A percentile compares a stretch with the other conserved stretches of the same genome.
Evolutionary conservation across 352 stramenopile species (phyloP).

Genomic region (Phytophthora sansomeana): DNA sequence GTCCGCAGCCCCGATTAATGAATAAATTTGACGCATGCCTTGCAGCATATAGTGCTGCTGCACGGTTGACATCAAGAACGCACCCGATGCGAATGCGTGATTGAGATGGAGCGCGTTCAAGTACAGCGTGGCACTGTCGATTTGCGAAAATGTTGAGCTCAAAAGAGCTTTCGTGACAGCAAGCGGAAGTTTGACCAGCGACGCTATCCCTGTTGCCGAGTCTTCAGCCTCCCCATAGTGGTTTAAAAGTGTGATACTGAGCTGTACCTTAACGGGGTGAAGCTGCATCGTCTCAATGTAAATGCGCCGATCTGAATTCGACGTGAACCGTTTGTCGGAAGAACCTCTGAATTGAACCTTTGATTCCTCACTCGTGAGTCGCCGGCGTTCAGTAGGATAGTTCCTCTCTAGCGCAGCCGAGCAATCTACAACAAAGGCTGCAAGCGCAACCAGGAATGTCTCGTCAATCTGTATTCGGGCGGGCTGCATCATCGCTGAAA

Average conservation of each 20-base stretch:
- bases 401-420: conserved; percentile 21
- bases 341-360: conserved; percentile 21
- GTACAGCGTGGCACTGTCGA: conserved; percentile 82
- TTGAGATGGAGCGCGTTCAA: conserved; percentile 87
- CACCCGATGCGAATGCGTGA: conserved; percentile 77
- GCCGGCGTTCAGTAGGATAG: conserved; percentile 28
- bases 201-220: conserved; percentile 23
- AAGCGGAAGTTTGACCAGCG: conserved; percentile 38
- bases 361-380: conserved; percentile 36
- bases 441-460: conserved; percentile 37
- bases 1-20: conserved; percentile 86
- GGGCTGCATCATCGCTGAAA: conserved; percentile 85
- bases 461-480: conserved; percentile 44
- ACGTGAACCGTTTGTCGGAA: conserved; percentile 34
- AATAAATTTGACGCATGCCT: conserved; percentile 84
- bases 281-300: conserved; percentile 89
- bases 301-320: conserved; percentile 64
- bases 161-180: conserved; percentile 42
- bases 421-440: conserved; percentile 38
- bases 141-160: conserved; percentile 48
- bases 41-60: conserved; percentile 88
- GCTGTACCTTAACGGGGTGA: conserved; percentile 79
- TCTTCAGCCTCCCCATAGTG: conserved; percentile 37
- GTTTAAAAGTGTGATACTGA: conserved; percentile 56
- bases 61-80: conserved; percentile 76